Evolutionary conservation across 139 green algal species (phyloP).

Genomic region (Closterium sp.): DNA sequence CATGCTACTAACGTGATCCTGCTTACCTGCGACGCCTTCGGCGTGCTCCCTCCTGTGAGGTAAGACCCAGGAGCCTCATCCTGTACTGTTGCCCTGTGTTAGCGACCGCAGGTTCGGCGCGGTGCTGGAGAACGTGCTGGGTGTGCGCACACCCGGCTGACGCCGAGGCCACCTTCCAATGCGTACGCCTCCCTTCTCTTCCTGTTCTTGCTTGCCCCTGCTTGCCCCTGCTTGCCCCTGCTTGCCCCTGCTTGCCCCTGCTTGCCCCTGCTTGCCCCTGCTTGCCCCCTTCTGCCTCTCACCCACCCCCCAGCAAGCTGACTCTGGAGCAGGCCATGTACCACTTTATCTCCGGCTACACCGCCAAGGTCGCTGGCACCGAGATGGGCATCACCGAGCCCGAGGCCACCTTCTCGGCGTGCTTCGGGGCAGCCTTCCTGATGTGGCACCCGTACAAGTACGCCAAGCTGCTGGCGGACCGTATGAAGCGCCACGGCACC

Average conservation of each 20-base stretch:
- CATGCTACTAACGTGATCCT: conserved; percentile 72
- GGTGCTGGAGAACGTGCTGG: no score
- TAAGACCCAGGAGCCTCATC: no score
- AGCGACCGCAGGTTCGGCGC: no score
- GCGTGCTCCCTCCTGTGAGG: conserved; percentile 78
- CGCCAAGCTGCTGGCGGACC: conserved; percentile 83
- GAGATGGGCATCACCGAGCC: conserved; percentile 91
- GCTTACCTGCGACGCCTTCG: conserved; percentile 90
- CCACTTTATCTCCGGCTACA: conserved; percentile 96
- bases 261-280: no score
- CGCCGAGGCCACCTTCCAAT: no score
- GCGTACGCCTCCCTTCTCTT: no score
- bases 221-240: no score
- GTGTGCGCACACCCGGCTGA: no score
- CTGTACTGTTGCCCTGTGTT: no score
- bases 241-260: no score
- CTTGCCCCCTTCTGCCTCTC: no score
- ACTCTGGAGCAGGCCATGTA: conserved; percentile 94
- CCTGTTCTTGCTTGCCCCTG: no score
- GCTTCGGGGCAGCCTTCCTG: conserved; percentile 62
- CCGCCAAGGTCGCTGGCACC: conserved; percentile 84
- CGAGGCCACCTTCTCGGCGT: conserved; percentile 73
- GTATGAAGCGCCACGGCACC: conserved; percentile 79
- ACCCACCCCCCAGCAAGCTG: conserved; percentile 77
- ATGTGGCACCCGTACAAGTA: conserved; percentile 88